Evolutionary conservation across 352 stramenopile species (phyloP), one percentile per base, ranked within the genome.

Genomic region (Albugo laibachii): DNA sequence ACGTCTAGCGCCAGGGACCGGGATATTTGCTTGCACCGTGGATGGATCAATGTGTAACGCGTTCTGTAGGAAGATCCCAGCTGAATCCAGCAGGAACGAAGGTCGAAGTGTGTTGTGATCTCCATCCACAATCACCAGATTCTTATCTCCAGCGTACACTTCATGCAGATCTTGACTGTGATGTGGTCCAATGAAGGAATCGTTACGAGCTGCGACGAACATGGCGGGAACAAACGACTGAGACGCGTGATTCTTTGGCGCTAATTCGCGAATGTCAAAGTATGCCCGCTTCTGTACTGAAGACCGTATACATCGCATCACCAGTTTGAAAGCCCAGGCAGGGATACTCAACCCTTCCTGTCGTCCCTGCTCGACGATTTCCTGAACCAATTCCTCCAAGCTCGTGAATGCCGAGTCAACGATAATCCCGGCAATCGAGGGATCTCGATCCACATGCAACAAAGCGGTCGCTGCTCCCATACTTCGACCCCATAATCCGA

Each of bases 401-500:
- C 96, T 94, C 0, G 85, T 87, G 68, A 99, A 99, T 1, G 94
- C 78, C 21, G 83, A 97, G 63, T 99, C 95, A 5, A 98, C 72
- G 46, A 99, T 83, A 65, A 98, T 96, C 16, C 83, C 93, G 2
- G 89, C 89, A 56, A 99, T 98, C 13, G 79, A 95, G 16, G 93
- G 92, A 66, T 99, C 94, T 21, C 93, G 66, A 59, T 97, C 88
- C 0, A 82, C 93, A 65, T 98, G 94, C 54, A 99, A 75, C n/a
- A 99, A 66, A 11, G 94, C 92, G 0, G 95, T 98, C 0, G 93
- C 94, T 6, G 95, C 95, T 15, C 95, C 95, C 95, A 99, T 99
- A 54, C 81, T 97, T 49, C 95, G 58, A 2, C 95, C 95, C 95
- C 95, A 99, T 1, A 99, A 60, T 11, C 83, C 94, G 46, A 99